Evolutionary conservation across 2,329 filamentous ascomycete genomes (phyloP), one percentile per base, ranked within the genome.

Genomic region (Clarireedia paspali): DNA sequence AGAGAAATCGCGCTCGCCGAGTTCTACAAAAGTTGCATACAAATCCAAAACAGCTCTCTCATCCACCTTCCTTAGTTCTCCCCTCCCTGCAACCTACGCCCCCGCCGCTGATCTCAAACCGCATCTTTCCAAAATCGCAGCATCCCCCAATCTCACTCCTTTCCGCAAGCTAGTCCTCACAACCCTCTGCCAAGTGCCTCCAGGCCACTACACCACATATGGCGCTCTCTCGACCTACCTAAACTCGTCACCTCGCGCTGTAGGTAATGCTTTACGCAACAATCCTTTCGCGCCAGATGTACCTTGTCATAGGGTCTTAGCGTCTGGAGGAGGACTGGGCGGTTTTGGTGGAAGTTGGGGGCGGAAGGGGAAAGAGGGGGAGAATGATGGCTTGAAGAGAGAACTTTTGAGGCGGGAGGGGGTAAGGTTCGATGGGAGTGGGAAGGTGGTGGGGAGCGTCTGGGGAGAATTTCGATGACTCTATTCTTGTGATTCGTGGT

Each of bases 201-300:
- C 73, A 15, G 90, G 90, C 34, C 76, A 77, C 53, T 86, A 91
- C 66, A 89, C 87, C 0, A 92, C 89, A 0, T 95, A 96, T 72
- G 85, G 81, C 3, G 76, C 85, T 1, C 75, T 95, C 53, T 83
- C 90, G 0, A 76, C 76, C 7, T 79, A 86, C 57, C 77, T 92
- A 15, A 70, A 75, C 10, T 89, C 87, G 23, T 89, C 86, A 3
- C 86, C 89, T 1, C 78, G 89, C 44, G 89, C 89, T 0, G 82
- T 94, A 5, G 89, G 89, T 15, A 89, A 88, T 57, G 88, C 88
- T 1, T 75, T 95, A 66, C 80, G 87, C 17, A 75, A 79, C 9
- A 95, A 95, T 68, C 89, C 89, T 0, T 95, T 92, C 65, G 89
- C 90, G 14, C 89, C 90, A 0, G 78, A 82, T 36, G 86, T 92